Base-by-base conservation (phyloP, 257 asterid genomes). In the Marsdenia floribunda region DNA sequence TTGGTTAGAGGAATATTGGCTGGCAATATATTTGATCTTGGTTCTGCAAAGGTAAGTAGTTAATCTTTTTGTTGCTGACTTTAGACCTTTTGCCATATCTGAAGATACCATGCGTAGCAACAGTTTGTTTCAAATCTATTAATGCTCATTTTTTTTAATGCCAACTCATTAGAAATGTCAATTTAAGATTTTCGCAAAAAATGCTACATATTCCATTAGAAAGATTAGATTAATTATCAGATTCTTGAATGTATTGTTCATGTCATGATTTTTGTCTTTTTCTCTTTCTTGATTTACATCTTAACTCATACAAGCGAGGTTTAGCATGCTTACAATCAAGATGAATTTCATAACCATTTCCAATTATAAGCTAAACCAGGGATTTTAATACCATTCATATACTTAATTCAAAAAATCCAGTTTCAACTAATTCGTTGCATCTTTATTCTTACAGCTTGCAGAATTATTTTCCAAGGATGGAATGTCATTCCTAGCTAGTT, bases 11-110 rank as follows among this genome's bases (percentile, higher is more conserved):
- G 99, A 77, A 86, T 95, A 74, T 90, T 95, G 88, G 99, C 99
- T 15, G 99, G 99, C 70, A 92, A 95, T 83, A 85, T 95, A 80
- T 95, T 95, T 86, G 99, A 92, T 83, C 99, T 95, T 83, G 99
- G 99, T 79, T 92, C 97, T 21, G 98, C 99, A 71, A 87, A 95
- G 97, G 97, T 93, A 84, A 70, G 75, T 63, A 55, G 70, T 49
- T 46, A 21, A 19, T 55, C 61, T 21, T 80, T 54, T 79, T 40
- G 68, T 58, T 71, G 26, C 37, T 64, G 29, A 47, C 35, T 21
- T 50, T n/a, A 37, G 18, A 38, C 29, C 19, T 65, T 35, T 37
- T 37, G 15, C 70, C 35, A 2, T 65, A 65, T 38, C 40, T n/a
- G n/a, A n/a, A n/a, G n/a, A n/a, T 29, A 59, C 65, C 3, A 63